Percentiles rank a stretch among this genome's conserved stretches.
Conservation (phyloP, 2,329 filamentous ascomycete genomes). For the Fusarium subglutinans region DNA sequence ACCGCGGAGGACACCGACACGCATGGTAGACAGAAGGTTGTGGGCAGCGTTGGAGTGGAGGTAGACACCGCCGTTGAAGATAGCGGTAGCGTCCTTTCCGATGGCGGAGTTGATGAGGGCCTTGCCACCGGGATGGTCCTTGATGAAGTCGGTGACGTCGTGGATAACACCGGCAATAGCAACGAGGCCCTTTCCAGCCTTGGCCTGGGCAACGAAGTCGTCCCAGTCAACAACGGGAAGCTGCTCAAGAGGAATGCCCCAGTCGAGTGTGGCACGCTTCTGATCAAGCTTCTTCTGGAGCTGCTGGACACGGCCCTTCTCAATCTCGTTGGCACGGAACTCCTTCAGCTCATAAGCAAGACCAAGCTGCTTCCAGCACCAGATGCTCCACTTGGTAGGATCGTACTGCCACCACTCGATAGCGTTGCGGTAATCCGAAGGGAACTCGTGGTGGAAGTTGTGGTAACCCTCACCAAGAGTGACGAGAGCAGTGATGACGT, state of each 20-base stretch:
- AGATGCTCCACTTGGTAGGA: slow-evolving; percentile 91
- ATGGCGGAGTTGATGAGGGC: slow-evolving; percentile 84
- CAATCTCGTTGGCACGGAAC: slow-evolving; percentile 91
- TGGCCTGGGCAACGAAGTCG: slow-evolving; percentile 80
- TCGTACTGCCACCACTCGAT: slow-evolving; percentile 93
- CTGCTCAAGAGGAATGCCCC: slow-evolving; percentile 86
- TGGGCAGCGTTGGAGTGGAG: slow-evolving; percentile 90
- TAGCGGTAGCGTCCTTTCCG: slow-evolving; percentile 88
- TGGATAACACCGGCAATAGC: slow-evolving; percentile 87
- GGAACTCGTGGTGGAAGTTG: slow-evolving; percentile 97
- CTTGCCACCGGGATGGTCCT: slow-evolving; percentile 90
- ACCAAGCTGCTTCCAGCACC: slow-evolving; percentile 83
- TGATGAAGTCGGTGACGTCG: slow-evolving; percentile 85
- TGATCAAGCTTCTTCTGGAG: slow-evolving; percentile 93
- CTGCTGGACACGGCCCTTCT: slow-evolving; percentile 90
- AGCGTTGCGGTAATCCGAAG: slow-evolving; percentile 91
- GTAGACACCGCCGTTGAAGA: slow-evolving; percentile 93
- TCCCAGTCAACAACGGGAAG: slow-evolving; percentile 89
- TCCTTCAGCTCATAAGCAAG: slow-evolving; percentile 89
- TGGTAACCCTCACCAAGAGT: slow-evolving; percentile 92
- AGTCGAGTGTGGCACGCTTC: slow-evolving; percentile 83
- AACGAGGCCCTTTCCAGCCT: slow-evolving; percentile 78
- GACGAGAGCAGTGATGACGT: slow-evolving; percentile 84
- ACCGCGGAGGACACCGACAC: slow-evolving; percentile 85
- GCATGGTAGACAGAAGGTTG: slow-evolving; percentile 88